Evolutionary conservation across 2,329 filamentous ascomycete genomes (phyloP).

Genomic region (Incumbomyces delicatus): DNA sequence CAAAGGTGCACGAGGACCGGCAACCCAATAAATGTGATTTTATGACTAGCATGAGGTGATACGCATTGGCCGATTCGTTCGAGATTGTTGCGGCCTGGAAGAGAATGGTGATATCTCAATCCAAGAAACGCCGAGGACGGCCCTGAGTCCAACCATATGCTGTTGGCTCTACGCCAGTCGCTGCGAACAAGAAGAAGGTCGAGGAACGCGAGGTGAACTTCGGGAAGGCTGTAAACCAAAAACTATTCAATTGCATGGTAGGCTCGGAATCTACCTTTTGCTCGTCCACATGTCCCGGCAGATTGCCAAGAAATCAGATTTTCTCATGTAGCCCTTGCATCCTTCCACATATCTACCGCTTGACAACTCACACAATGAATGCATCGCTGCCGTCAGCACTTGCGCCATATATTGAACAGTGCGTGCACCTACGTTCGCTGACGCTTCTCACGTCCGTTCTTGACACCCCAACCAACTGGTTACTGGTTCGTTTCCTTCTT

Average conservation of each 20-base stretch:
- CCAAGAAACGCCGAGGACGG: too few species aligned
- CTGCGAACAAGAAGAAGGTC: too few species aligned
- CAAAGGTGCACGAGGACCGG: conserved; percentile 67
- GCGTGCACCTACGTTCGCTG: conserved; percentile 28
- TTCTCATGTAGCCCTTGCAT: too few species aligned
- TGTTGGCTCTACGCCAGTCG: too few species aligned
- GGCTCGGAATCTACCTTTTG: background rate
- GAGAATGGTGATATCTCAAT: too few species aligned
- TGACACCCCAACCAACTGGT: conserved; percentile 46
- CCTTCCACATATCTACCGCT: too few species aligned
- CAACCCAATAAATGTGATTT: conserved; percentile 30
- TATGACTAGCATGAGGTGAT: background rate
- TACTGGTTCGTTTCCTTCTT: conserved; percentile 39
- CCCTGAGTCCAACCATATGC: too few species aligned
- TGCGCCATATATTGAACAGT: conserved; percentile 27
- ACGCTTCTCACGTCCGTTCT: conserved; percentile 36
- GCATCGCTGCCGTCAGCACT: conserved; percentile 28
- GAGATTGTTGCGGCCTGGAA: background rate
- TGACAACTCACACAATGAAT: too few species aligned
- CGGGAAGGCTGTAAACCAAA: background rate
- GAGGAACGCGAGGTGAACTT: background rate
- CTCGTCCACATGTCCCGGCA: too few species aligned
- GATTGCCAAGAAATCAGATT: too few species aligned
- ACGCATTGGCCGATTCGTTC: background rate
- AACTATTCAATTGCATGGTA: background rate